phyloP scores from a whole-genome alignment of 2,329 filamentous ascomycete genomes.

The Fusarium sp. region DNA sequence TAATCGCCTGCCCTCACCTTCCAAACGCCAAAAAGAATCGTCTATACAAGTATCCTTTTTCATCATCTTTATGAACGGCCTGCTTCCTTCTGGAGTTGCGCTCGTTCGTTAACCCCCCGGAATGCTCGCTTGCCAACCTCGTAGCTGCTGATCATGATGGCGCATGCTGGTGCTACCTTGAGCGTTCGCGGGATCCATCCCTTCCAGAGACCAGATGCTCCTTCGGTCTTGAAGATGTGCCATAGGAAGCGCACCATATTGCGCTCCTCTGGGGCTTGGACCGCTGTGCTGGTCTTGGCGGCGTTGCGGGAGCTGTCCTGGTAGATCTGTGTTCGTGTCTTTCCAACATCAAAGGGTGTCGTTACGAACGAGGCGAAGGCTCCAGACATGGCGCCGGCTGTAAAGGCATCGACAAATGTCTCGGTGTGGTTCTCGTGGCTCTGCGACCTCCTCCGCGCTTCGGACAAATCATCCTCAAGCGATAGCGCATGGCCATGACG shows the following conservation, averaged over 20 bases:
- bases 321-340: slow-evolving; percentile 90
- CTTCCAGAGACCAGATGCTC: slow-evolving; percentile 79
- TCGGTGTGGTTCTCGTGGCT: slow-evolving; percentile 73
- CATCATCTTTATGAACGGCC: slow-evolving; percentile 19
- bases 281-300: slow-evolving; percentile 44
- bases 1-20: slow-evolving; percentile 3
- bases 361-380: slow-evolving; percentile 87
- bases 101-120: slow-evolving; percentile 70
- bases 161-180: slow-evolving; percentile 94
- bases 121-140: slow-evolving; percentile 94
- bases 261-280: slow-evolving; percentile 71
- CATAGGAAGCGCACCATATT: slow-evolving; percentile 83
- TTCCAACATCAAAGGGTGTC: slow-evolving; percentile 96
- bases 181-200: slow-evolving; percentile 92
- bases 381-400: slow-evolving; percentile 83
- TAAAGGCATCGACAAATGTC: slow-evolving; percentile 87
- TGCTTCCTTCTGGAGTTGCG: slow-evolving; percentile 19
- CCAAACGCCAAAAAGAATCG: slow-evolving; percentile 33
- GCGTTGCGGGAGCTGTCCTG: slow-evolving; percentile 57
- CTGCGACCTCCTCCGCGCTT: slow-evolving; percentile 63
- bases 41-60: slow-evolving; percentile 27
- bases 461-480: slow-evolving; percentile 49
- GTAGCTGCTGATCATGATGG: slow-evolving; percentile 99
- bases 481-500: slow-evolving; percentile 52
- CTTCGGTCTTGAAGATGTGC: slow-evolving; percentile 90